A percentile compares a stretch with the other conserved stretches of the same genome.
phyloP scores from a whole-genome alignment of 2,329 filamentous ascomycete species.

The Hymenotorrendiella dingleyae region DNA sequence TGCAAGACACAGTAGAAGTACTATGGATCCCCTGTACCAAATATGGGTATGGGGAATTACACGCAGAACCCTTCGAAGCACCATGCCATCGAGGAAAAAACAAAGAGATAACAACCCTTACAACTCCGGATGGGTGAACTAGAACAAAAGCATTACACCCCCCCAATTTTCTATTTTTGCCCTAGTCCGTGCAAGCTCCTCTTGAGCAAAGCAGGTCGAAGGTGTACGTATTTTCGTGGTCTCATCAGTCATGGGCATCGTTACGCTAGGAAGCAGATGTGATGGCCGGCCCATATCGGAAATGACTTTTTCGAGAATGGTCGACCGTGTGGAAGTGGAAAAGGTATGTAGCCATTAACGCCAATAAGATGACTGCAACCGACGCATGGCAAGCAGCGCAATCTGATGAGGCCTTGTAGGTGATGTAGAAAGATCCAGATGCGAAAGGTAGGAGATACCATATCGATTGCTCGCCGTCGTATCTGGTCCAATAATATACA shows the following conservation, averaged over 20 bases:
- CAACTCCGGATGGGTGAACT: constrained; percentile 6
- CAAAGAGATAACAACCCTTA: constrained; percentile 11
- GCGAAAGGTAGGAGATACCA: constrained; percentile 17
- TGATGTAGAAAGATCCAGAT: constrained; percentile 22
- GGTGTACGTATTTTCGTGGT: constrained; percentile 25
- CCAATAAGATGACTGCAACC: constrained; percentile 14
- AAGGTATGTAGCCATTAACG: constrained; percentile 9
- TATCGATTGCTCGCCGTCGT: constrained; percentile 16
- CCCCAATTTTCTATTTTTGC: constrained; percentile 11
- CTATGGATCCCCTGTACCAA: too few relatives aligned
- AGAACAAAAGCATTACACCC: constrained; percentile 14
- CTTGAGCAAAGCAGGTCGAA: constrained; percentile 14
- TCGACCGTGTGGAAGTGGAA: constrained; percentile 10
- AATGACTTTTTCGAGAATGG: constrained; percentile 5
- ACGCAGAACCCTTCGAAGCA: constrained; percentile 5
- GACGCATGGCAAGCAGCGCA: constrained; percentile 12
- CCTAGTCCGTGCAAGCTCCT: constrained; percentile 1
- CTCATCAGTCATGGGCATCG: constrained; percentile 27
- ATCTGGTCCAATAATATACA: constrained; percentile 31
- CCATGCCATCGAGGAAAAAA: background rate
- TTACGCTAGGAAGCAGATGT: constrained; percentile 24
- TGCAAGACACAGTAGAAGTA: too few relatives aligned
- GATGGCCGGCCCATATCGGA: constrained; percentile 7
- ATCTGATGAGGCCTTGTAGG: constrained; percentile 19
- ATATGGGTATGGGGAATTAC: too few relatives aligned